Conservation (phyloP, 139 green algal species). For the Chlamydomonas applanata region DNA sequence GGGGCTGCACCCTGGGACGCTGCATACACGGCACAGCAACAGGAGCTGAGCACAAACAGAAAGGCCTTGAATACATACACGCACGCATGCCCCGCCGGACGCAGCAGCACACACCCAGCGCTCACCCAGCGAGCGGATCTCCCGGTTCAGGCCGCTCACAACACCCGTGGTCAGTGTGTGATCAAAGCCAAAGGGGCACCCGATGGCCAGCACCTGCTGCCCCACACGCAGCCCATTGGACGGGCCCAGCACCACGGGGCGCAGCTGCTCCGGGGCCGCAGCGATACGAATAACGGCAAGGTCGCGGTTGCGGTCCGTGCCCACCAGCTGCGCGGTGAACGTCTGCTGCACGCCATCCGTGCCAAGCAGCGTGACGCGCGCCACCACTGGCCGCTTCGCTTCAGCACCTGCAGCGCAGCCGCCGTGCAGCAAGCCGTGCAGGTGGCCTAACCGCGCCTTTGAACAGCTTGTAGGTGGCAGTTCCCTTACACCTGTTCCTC, state of each 20-base stretch:
- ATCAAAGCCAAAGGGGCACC: conserved; percentile 87
- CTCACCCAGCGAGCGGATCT: conserved; percentile 17
- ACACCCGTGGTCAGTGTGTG: conserved; percentile 78
- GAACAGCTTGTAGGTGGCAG: conserved; percentile 10
- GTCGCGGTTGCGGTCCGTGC: conserved; percentile 62
- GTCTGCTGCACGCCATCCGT: conserved; percentile 56
- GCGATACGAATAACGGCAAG: conserved; percentile 53
- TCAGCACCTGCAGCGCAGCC: neutral
- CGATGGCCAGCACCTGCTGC: conserved; percentile 72
- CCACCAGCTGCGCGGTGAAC: conserved; percentile 59
- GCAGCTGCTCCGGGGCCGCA: conserved; percentile 34
- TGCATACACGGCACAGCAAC: conserved; percentile 22
- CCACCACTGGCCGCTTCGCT: conserved; percentile 25
- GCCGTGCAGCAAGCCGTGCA: neutral
- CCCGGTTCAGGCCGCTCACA: conserved; percentile 31
- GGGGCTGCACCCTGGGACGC: no score
- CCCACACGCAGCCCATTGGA: conserved; percentile 58
- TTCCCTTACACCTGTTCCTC: no score
- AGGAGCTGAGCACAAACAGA: neutral
- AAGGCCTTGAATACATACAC: no score
- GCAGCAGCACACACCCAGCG: neutral
- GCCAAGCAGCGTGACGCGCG: conserved; percentile 64
- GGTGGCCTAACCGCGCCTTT: neutral
- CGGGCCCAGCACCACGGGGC: conserved; percentile 47
- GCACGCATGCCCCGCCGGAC: no score